Evolutionary conservation across 2,329 filamentous ascomycete genomes (phyloP), one percentile per base, ranked within the genome.

Genomic region (Curvularia spicifera): DNA sequence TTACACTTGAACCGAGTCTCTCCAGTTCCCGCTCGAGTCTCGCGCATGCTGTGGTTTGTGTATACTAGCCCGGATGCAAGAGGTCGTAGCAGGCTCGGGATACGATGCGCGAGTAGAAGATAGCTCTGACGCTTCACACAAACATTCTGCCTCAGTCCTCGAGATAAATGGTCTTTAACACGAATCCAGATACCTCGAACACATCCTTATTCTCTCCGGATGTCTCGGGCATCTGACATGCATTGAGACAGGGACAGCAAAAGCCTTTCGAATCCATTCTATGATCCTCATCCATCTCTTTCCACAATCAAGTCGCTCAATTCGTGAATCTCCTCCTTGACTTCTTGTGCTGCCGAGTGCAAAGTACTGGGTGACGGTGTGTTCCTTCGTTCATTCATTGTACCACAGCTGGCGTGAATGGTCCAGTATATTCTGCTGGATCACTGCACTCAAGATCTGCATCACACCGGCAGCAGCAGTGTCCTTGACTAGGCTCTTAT

Each of bases 1-100:
- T 58, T 63, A 63, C 58, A 63, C 60, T 63, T 63, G 60, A 63
- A 56, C 60, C 58, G 49, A 63, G 58, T 58, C 26, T 44, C 51
- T 37, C 50, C 13, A 45, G 20, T 42, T 18, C 37, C 8, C 31
- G 15, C 28, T 46, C 49, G 35, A 48, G 29, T 28, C 46, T 35
- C n/a, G 26, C 26, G 18, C 37, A 53, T 47, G 28, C 18, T 42
- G 60, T 50, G 60, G 60, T 61, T 63, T 63, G 53, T 53, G 28
- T 33, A 28, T 39, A 42, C 54, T 56, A 63, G 52, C 60, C 60
- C 58, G 43, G 49, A 29, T 61, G 24, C 12, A n/a, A 18, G 35
- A 44, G 35, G 45, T 28, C 24, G 47, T n/a, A 53, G 51, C 45
- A 45, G 29, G 37, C 22, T 43, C 35, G 22, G 28, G 49, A 43